Evolutionary conservation across 2,329 filamentous ascomycete species (phyloP), one percentile per base, ranked within the genome.

Genomic region (Talaromyces funiculosus): DNA sequence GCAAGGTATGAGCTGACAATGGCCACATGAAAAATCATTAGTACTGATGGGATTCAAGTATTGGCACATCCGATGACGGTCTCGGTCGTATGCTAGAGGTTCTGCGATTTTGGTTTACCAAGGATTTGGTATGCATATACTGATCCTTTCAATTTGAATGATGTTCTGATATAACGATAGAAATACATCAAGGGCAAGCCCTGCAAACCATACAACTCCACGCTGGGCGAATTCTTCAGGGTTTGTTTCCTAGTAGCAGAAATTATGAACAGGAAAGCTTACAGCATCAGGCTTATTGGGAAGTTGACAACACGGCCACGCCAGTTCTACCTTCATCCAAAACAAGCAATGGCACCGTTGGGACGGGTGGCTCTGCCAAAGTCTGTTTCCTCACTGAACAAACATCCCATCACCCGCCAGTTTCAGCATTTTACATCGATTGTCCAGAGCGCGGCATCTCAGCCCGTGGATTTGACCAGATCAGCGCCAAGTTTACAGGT

Each of bases 131-230:
- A 78, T 60, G 51, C 51, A 29, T 43, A 12, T 51, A 22, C 45
- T 26, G 40, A 16, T 40, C 18, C 14, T 55, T 26, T 20, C 54
- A 40, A n/a, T 31, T 10, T 42, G 53, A 12, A 16, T 54, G 26
- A 35, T 35, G 43, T 22, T 33, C 35, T 61, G 61, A 35, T 14
- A 14, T 14, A 14, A 14, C 56, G 47, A 60, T 69, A 86, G 84
- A 99, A 99, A 84, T 99, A 97, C 71, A 90, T 95, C 73, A 97
- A 97, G 80, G 93, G 93, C 62, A 96, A 92, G 80, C 94, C 94
- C 45, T 97, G 93, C 86, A 99, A 99, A 77, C 94, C 94, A 10
- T 99, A 99, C 80, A 99, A 99, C 77, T 97, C 92, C 53, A 92
- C 92, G 37, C 78, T 99, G 55, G 94, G 94, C 65, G 94, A 99